Evolutionary conservation across 441 rosid genomes (phyloP), one percentile per base, ranked within the genome.

Genomic region (Cnidoscolus chayamansa): DNA sequence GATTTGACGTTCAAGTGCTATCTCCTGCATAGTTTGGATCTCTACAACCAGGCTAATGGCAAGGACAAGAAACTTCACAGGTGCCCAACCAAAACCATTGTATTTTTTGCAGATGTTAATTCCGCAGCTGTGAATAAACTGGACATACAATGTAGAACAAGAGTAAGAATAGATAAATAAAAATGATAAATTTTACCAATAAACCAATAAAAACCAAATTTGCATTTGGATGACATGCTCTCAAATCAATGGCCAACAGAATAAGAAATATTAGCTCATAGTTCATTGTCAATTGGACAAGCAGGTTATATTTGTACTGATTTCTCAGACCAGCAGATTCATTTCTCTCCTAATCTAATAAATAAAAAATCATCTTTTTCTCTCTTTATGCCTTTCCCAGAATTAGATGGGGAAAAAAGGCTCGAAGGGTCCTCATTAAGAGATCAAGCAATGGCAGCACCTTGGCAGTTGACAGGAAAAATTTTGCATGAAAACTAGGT

Each of bases 51-150:
- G 72, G 86, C 88, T 87, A 67, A 83, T 32, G 25, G 72, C 58
- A 66, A 92, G 88, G 83, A 86, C 79, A 55, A 87, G 82, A 73
- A 88, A 89, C 84, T 92, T 95, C 69, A 80, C 81, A 71, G 87
- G 85, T 67, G 80, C 65, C 76, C 87, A 81, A 71, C 80, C 79
- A 58, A 69, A 63, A 79, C 62, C 78, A 70, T 75, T 81, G 76
- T 75, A 78, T 80, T 85, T 86, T 67, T 85, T 83, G 79, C 81
- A 81, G 81, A 86, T 69, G 67, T 61, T 73, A 62, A 69, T 54
- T 17, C 90, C 82, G 70, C 70, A 73, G 72, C 79, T 79, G 80
- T 81, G 78, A 55, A 95, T 79, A 77, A 85, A 86, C 99, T 95
- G 95, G 82, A 79, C 61, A 74, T 65, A 71, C 67, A 82, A 63